Percentiles rank a stretch among this genome's conserved stretches.
phyloP scores from a whole-genome alignment of 345 rosid species.

The Atalantia buxifolia region DNA sequence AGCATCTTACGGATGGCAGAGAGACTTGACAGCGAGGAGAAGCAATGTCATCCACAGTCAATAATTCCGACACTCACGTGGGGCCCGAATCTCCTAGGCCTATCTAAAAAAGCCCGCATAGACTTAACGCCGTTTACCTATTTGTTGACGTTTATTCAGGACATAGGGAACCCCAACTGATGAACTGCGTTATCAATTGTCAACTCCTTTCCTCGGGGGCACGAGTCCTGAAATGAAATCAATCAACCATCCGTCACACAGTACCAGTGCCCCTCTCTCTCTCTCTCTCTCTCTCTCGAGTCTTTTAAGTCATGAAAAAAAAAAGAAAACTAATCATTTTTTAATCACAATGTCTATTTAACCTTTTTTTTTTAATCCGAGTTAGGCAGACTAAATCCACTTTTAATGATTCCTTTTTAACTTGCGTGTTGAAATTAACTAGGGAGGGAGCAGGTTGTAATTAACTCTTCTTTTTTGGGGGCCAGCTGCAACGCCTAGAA shows the following conservation, averaged over 20 bases:
- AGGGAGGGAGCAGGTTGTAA: neutral
- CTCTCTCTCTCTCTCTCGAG: no score
- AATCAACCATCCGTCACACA: neutral
- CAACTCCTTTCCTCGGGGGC: constrained; percentile 21
- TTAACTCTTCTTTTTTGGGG: neutral
- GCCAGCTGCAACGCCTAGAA: neutral
- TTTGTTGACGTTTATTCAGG: constrained; percentile 9
- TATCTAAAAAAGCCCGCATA: neutral
- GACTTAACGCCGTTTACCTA: constrained; percentile 3
- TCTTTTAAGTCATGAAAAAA: neutral
- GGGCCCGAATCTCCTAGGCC: constrained; percentile 5
- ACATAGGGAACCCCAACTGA: neutral
- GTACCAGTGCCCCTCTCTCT: no score
- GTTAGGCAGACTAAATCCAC: constrained; percentile 29
- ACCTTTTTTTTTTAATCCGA: neutral
- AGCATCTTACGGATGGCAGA: neutral
- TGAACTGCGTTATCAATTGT: constrained; percentile 10
- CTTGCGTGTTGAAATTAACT: constrained; percentile 11
- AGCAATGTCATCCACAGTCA: constrained; percentile 16
- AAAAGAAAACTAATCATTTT: constrained; percentile 8
- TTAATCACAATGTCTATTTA: neutral
- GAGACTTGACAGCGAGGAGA: constrained; percentile 1
- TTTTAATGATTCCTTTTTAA: neutral
- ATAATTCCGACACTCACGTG: constrained; percentile 25
- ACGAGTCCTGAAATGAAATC: neutral